Conservation (phyloP, 352 stramenopile genomes). For the Phytophthora cryptogea region DNA sequence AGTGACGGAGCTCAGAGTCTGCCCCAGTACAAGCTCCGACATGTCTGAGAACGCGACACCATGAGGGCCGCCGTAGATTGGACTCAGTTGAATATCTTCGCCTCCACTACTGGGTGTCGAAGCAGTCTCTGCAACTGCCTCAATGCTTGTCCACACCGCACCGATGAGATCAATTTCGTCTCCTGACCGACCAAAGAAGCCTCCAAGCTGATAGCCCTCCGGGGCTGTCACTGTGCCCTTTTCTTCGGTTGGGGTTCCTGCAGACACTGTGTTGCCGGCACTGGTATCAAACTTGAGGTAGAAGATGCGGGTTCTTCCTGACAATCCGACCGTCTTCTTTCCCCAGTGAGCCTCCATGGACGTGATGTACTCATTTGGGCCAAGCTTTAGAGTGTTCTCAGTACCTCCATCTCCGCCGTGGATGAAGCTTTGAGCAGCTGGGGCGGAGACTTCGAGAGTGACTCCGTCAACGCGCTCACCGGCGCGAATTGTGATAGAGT, state of each 20-base stretch:
- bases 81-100: slow-evolving; percentile 13
- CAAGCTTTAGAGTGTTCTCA: slow-evolving; percentile 16
- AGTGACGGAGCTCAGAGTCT: slow-evolving; percentile 13
- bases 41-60: slow-evolving; percentile 17
- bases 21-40: slow-evolving; percentile 1
- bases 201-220: slow-evolving; percentile 22
- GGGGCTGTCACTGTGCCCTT: slow-evolving; percentile 20
- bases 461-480: slow-evolving; percentile 14
- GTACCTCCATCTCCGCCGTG: slow-evolving; percentile 17
- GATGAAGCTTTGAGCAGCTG: slow-evolving; percentile 8
- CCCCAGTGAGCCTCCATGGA: slow-evolving; percentile 24
- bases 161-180: slow-evolving; percentile 22
- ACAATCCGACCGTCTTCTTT: slow-evolving; percentile 6
- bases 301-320: slow-evolving; percentile 16
- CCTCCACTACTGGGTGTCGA: slow-evolving; percentile 1
- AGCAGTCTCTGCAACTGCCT: slow-evolving; percentile 13
- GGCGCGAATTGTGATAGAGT: slow-evolving; percentile 12
- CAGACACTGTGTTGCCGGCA: slow-evolving; percentile 17
- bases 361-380: slow-evolving; percentile 10
- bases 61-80: slow-evolving; percentile 11
- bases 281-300: slow-evolving; percentile 22
- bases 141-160: slow-evolving; percentile 19
- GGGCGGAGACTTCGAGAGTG: slow-evolving; percentile 8
- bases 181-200: slow-evolving; percentile 21
- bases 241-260: slow-evolving; percentile 16